Percentiles rank a stretch among this genome's conserved stretches.
Evolutionary conservation across 2,329 filamentous ascomycete species (phyloP).

Genomic region (Neofusicoccum umdonicola): DNA sequence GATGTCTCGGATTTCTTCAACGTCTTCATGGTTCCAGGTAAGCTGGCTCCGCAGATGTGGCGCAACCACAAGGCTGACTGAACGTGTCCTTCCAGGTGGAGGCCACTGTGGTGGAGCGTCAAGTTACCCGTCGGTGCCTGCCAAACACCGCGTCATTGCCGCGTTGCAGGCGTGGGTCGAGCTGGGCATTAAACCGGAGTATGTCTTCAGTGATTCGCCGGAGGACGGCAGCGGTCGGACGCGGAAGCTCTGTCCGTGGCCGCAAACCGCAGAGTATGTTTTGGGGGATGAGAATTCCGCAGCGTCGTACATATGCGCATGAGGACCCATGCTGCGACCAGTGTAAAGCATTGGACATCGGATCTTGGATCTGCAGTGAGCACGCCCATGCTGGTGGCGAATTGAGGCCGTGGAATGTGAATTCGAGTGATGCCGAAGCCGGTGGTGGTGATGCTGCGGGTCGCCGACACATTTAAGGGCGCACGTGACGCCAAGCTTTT

Average conservation of each 20-base stretch:
- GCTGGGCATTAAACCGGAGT: constrained; percentile 3
- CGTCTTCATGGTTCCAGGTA: constrained; percentile 19
- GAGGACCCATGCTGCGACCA: not conserved
- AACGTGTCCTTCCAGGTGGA: not conserved
- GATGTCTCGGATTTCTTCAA: constrained; percentile 12
- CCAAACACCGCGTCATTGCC: not conserved
- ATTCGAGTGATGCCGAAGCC: not conserved
- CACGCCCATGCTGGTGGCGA: no score
- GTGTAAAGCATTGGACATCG: no score
- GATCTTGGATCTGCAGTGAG: no score
- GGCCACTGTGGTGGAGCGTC: constrained; percentile 10
- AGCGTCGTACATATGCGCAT: not conserved
- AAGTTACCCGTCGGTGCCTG: constrained; percentile 6
- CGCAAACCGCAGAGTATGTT: not conserved
- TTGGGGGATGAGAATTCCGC: not conserved
- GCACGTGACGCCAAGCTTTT: constrained; percentile 19
- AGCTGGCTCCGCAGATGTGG: no score
- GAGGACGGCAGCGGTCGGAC: constrained; percentile 9
- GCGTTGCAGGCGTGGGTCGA: constrained; percentile 16
- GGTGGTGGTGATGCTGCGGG: not conserved
- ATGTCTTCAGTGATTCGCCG: not conserved
- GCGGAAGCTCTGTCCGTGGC: constrained; percentile 15
- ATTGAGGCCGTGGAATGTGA: not conserved
- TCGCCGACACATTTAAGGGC: not conserved
- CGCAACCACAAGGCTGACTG: not conserved